Conservation (phyloP, 495 filamentous ascomycete species). For the Penicillium coffeae region DNA sequence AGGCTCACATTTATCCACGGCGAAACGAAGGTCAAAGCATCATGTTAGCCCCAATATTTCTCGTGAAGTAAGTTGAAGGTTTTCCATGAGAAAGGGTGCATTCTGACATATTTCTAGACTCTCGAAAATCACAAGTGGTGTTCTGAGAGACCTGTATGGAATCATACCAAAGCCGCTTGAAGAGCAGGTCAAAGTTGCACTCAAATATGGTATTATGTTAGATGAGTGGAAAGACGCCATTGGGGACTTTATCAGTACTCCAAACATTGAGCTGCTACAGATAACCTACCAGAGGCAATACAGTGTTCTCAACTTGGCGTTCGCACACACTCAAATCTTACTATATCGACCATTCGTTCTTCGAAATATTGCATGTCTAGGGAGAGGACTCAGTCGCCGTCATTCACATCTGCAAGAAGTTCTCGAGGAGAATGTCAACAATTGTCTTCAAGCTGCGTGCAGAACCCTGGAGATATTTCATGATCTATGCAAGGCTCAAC, state of each 20-base stretch:
- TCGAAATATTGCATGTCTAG: conserved; percentile 10
- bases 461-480: conserved; percentile 15
- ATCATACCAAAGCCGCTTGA: conserved; percentile 5
- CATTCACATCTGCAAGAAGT: conserved; percentile 4
- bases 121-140: conserved; percentile 20
- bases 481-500: conserved; percentile 14
- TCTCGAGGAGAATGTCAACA: conserved; percentile 5
- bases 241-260: conserved; percentile 19
- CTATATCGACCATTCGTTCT: conserved; percentile 25
- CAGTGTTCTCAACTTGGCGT: conserved; percentile 25
- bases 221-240: too few relatives aligned
- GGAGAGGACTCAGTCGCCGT: not conserved
- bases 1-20: conserved; percentile 17
- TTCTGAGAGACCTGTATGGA: conserved; percentile 23
- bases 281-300: conserved; percentile 25
- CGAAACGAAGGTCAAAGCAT: too few relatives aligned
- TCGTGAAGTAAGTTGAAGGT: too few relatives aligned
- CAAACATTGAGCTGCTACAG: conserved; percentile 22
- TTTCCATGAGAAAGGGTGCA: too few relatives aligned
- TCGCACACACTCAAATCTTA: conserved; percentile 22
- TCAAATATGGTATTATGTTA: too few relatives aligned
- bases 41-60: conserved; percentile 44
- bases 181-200: too few relatives aligned
- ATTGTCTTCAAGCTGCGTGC: conserved; percentile 17
- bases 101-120: conserved; percentile 32